Percentiles rank a stretch among this genome's conserved stretches.
Evolutionary conservation across 2,329 filamentous ascomycete genomes (phyloP).

Genomic region (Thielaviopsis cerberus): DNA sequence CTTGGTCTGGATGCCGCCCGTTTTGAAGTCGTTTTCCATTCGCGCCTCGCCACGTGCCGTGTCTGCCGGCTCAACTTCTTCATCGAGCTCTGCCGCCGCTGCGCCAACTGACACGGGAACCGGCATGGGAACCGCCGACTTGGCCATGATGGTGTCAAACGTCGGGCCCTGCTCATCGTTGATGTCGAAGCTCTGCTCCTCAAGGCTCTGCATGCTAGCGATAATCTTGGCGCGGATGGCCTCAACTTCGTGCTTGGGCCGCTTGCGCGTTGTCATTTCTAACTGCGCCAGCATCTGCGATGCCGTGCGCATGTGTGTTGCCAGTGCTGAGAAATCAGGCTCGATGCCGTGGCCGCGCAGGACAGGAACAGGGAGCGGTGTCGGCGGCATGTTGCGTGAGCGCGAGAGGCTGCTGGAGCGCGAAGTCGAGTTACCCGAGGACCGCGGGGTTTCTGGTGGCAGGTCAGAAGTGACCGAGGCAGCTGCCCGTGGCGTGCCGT

Average conservation of each 20-base stretch:
- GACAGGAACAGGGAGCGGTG: conserved; percentile 21
- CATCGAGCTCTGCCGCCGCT: conserved; percentile 4
- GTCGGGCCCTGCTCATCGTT: conserved; percentile 56
- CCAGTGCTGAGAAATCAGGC: conserved; percentile 63
- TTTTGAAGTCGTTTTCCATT: conserved; percentile 83
- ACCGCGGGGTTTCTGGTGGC: conserved; percentile 38
- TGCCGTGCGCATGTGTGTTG: conserved; percentile 73
- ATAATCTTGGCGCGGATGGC: conserved; percentile 75
- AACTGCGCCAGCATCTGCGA: conserved; percentile 76
- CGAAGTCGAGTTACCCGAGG: conserved; percentile 49
- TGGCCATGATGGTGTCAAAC: conserved; percentile 68
- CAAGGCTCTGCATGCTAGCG: conserved; percentile 72
- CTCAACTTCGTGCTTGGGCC: conserved; percentile 62
- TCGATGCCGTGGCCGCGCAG: conserved; percentile 38
- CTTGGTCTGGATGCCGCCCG: conserved; percentile 61
- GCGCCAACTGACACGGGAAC: conserved; percentile 14
- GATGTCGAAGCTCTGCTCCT: conserved; percentile 66
- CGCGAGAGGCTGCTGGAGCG: conserved; percentile 48
- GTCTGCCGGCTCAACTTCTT: conserved; percentile 20
- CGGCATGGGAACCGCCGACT: conserved; percentile 37
- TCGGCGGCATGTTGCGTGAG: conserved; percentile 41
- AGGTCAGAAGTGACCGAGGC: conserved; percentile 40
- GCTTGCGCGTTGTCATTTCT: conserved; percentile 61
- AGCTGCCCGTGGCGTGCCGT: neutral
- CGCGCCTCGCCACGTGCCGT: conserved; percentile 52